Evolutionary conservation across 192 early-diverging fungal genomes (phyloP).

Genomic region (Umbelopsis sp.): DNA sequence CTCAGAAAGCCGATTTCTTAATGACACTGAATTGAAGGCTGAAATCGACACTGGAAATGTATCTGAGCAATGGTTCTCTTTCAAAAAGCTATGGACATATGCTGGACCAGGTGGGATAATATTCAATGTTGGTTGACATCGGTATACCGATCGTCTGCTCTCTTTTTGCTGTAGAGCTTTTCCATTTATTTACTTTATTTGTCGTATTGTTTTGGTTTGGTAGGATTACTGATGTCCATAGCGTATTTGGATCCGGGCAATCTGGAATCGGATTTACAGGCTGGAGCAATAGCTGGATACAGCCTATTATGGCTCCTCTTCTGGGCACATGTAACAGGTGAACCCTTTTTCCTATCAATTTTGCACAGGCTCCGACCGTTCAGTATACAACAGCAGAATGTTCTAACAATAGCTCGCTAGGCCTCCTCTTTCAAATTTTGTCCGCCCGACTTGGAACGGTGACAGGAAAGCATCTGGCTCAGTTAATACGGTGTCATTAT

Average conservation of each 20-base stretch:
- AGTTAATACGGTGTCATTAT: constrained; percentile 47
- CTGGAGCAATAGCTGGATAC: constrained; percentile 60
- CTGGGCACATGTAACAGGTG: constrained; percentile 50
- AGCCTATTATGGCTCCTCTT: constrained; percentile 64
- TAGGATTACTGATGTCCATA: constrained; percentile 42
- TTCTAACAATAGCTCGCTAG: constrained; percentile 18
- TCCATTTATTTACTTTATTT: neutral
- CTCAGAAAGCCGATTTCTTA: neutral
- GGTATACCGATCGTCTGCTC: too few relatives aligned
- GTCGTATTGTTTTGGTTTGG: constrained; percentile 4
- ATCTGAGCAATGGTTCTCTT: constrained; percentile 46
- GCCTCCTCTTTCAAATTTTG: constrained; percentile 60
- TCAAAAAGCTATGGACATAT: constrained; percentile 58
- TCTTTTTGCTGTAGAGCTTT: neutral
- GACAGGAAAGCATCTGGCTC: constrained; percentile 58
- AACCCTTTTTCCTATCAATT: neutral
- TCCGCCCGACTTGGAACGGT: constrained; percentile 59
- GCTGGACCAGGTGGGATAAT: constrained; percentile 53
- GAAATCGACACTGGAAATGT: constrained; percentile 53
- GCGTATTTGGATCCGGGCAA: constrained; percentile 69
- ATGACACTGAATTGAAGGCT: constrained; percentile 34
- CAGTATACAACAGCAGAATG: too few relatives aligned
- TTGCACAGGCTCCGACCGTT: neutral
- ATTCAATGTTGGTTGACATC: neutral
- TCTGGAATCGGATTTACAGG: constrained; percentile 62